Evolutionary conservation across 371 early-diverging fungal species (phyloP), one percentile per base, ranked within the genome.

Genomic region (Syncephalastrum racemosum): DNA sequence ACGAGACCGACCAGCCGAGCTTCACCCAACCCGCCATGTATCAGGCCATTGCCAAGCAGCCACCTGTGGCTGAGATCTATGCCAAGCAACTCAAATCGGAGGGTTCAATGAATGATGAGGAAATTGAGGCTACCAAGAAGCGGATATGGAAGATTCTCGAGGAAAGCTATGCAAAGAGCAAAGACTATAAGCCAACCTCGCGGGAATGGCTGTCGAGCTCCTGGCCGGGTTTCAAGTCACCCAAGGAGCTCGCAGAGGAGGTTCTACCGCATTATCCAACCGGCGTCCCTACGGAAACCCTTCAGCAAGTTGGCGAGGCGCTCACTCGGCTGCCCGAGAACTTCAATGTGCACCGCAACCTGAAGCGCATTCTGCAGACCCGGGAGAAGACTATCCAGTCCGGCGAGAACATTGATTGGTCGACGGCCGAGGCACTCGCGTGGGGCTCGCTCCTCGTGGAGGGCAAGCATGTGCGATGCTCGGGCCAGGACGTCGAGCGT

Each of bases 21-120:
- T 98, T 98, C 82, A 98, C 98, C 20, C 98, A 98, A 73, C 98
- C 98, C 47, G 82, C 85, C 66, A 97, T 98, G 98, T 98, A 98
- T 80, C 77, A 92, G 73, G 86, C 85, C 55, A 94, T 98, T 75
- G 79, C 82, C 59, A 83, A 89, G 74, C 91, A 93, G 84, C 66
- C 64, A 39, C 91, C 96, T 10, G 92, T 89, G 31, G 73, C 93
- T 51, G 85, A 94, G 46, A 82, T 83, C 68, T 98, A 98, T 79
- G 84, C 82, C 53, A 77, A 81, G 39, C 85, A 92, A 75, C 84
- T 97, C 44, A 68, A 90, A 40, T 63, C 71, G 56, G 98, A 97
- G 75, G 93, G 92, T 18, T 77, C 90, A 19, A 84, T 96, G 62
- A 89, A 92, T 56, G 70, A 67, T 15, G 85, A 84, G n/a, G 93